Evolutionary conservation across 2,329 filamentous ascomycete species (phyloP).

Genomic region (Coniochaeta prunicola): DNA sequence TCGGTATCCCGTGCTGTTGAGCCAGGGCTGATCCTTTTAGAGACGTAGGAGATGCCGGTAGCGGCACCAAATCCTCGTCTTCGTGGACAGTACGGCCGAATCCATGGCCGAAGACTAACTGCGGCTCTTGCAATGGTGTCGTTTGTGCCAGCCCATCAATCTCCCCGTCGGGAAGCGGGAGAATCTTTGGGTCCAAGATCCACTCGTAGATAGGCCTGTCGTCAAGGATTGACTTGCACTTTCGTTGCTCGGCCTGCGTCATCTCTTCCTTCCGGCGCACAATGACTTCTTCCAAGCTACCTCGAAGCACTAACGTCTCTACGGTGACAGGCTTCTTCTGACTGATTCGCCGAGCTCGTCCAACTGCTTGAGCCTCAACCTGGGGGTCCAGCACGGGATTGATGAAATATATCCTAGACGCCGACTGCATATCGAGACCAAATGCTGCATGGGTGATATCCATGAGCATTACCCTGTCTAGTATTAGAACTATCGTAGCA

Average conservation of each 20-base stretch:
- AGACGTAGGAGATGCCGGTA: background rate
- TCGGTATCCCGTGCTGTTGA: too few relatives aligned
- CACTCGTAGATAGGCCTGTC: constrained; percentile 49
- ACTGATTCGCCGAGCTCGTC: constrained; percentile 80
- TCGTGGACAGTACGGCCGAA: constrained; percentile 32
- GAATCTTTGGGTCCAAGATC: constrained; percentile 46
- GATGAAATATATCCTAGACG: constrained; percentile 82
- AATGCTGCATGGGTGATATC: constrained; percentile 85
- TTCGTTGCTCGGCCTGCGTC: constrained; percentile 58
- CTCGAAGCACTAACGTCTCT: constrained; percentile 74
- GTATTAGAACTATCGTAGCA: background rate
- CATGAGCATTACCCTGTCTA: constrained; percentile 68
- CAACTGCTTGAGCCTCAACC: constrained; percentile 85
- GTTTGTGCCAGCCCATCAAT: constrained; percentile 38
- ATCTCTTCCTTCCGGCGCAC: constrained; percentile 66
- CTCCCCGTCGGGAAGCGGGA: constrained; percentile 17
- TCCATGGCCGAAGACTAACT: constrained; percentile 42
- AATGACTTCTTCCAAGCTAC: constrained; percentile 81
- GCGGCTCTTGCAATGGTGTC: constrained; percentile 34
- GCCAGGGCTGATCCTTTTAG: too few relatives aligned
- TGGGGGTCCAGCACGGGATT: constrained; percentile 81
- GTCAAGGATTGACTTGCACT: constrained; percentile 49
- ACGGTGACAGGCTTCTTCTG: constrained; percentile 74
- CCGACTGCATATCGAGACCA: constrained; percentile 76
- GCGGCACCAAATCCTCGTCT: constrained; percentile 34